These are phyloP conservation scores for Paraconiothyrium sp. DNA, from an alignment of 2,329 filamentous ascomycete species.

Conservation along the genomic window DNA sequence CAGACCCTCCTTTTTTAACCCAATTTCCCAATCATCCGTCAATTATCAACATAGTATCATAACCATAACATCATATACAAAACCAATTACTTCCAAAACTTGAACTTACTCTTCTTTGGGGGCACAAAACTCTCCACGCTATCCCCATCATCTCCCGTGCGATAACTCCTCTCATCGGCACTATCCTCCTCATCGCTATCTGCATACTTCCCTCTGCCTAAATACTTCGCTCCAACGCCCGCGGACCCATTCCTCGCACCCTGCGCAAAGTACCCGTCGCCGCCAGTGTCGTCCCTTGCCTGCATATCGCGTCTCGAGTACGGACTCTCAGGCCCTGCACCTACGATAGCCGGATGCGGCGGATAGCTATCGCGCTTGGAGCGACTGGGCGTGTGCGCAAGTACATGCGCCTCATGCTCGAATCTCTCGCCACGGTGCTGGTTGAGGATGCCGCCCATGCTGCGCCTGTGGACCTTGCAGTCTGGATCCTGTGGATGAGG, in stretches of 20 bases:
- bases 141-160: slow-evolving; percentile 34
- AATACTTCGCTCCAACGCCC: slow-evolving; percentile 42
- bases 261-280: slow-evolving; percentile 41
- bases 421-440: slow-evolving; percentile 39
- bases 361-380: slow-evolving; percentile 45
- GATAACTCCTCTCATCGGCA: slow-evolving; percentile 33
- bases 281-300: slow-evolving; percentile 39
- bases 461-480: slow-evolving; percentile 35
- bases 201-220: slow-evolving; percentile 42
- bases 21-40: background rate
- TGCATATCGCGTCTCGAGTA: slow-evolving; percentile 43
- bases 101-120: slow-evolving; percentile 51
- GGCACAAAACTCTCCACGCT: slow-evolving; percentile 45
- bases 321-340: slow-evolving; percentile 44
- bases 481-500: slow-evolving; percentile 20
- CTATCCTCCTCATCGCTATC: slow-evolving; percentile 42
- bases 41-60: slow-evolving; percentile 3
- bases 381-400: slow-evolving; percentile 33
- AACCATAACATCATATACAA: slow-evolving; percentile 14
- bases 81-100: slow-evolving; percentile 42
- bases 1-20: background rate
- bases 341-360: slow-evolving; percentile 49
- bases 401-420: slow-evolving; percentile 43
- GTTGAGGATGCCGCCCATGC: slow-evolving; percentile 47
- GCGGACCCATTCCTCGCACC: slow-evolving; percentile 35